Evolutionary conservation across 306 rosid species (phyloP).

Genomic region (Prunus salicina): DNA sequence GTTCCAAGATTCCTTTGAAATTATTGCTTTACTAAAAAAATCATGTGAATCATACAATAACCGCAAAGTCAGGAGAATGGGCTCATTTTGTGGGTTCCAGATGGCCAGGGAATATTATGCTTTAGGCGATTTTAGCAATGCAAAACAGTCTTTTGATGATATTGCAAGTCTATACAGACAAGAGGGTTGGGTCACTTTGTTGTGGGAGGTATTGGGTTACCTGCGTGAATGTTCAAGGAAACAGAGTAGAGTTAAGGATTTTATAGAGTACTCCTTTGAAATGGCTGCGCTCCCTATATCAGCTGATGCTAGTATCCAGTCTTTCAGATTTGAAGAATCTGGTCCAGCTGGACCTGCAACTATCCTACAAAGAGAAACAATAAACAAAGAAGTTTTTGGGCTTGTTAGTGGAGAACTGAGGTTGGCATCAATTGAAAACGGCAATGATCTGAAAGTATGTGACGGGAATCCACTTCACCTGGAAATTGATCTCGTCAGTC

Average conservation of each 20-base stretch:
- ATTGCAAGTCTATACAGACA: slow-evolving; percentile 82
- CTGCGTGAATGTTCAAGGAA: slow-evolving; percentile 81
- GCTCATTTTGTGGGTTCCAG: slow-evolving; percentile 76
- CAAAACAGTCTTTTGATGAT: slow-evolving; percentile 57
- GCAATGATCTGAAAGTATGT: slow-evolving; percentile 45
- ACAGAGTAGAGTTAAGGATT: slow-evolving; percentile 55
- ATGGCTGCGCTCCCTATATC: slow-evolving; percentile 89
- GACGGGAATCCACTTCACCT: slow-evolving; percentile 61
- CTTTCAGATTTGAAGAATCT: slow-evolving; percentile 48
- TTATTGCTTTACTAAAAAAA: slow-evolving; percentile 73
- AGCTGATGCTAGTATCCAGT: slow-evolving; percentile 50
- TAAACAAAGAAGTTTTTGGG: slow-evolving; percentile 74
- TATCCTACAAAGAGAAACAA: slow-evolving; percentile 57
- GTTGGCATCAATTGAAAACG: slow-evolving; percentile 38
- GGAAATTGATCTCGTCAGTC: slow-evolving; percentile 90
- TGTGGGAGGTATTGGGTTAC: slow-evolving; percentile 93
- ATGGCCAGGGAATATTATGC: slow-evolving; percentile 84
- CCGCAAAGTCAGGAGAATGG: slow-evolving; percentile 64
- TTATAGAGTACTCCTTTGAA: slow-evolving; percentile 91
- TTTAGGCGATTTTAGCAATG: slow-evolving; percentile 60
- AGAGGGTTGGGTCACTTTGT: slow-evolving; percentile 93
- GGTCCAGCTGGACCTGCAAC: slow-evolving; percentile 84
- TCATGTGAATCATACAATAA: slow-evolving; percentile 66
- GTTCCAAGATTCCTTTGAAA: slow-evolving; percentile 81
- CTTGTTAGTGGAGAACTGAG: slow-evolving; percentile 50